Conservation (phyloP, 2,329 filamentous ascomycete species). For the Gaeumannomyces sp. region DNA sequence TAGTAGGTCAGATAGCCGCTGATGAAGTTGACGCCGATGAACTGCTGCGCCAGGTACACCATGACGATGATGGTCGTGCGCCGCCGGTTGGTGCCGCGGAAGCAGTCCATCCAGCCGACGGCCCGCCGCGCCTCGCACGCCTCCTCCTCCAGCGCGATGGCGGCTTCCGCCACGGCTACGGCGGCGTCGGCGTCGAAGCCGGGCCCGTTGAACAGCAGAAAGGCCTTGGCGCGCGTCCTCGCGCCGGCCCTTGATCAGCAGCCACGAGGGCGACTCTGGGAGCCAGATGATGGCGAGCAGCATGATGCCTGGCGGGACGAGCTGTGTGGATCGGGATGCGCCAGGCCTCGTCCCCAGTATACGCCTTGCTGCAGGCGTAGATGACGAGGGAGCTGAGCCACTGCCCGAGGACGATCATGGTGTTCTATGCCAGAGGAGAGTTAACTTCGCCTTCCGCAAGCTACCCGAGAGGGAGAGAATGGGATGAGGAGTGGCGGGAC, state of each 20-base stretch:
- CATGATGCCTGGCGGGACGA: constrained; percentile 21
- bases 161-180: not conserved
- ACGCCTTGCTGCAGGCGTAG: constrained; percentile 16
- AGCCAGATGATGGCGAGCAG: constrained; percentile 14
- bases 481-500: too few species aligned
- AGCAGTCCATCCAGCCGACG: constrained; percentile 8
- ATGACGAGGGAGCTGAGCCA: constrained; percentile 22
- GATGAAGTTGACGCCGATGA: constrained; percentile 25
- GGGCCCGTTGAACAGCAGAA: not conserved
- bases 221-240: constrained; percentile 33
- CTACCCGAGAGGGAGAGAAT: too few species aligned
- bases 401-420: constrained; percentile 27
- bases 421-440: constrained; percentile 15
- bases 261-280: constrained; percentile 42
- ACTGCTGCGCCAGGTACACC: constrained; percentile 25
- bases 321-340: constrained; percentile 24
- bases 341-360: constrained; percentile 22
- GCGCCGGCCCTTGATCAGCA: constrained; percentile 36
- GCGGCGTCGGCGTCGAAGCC: not conserved
- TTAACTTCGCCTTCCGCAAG: too few species aligned
- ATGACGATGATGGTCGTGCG: constrained; percentile 19
- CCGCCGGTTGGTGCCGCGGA: constrained; percentile 11
- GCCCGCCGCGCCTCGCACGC: not conserved
- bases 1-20: constrained; percentile 24
- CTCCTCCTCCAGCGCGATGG: not conserved